Conservation (phyloP, 345 rosid genomes). For the Punica granatum region DNA sequence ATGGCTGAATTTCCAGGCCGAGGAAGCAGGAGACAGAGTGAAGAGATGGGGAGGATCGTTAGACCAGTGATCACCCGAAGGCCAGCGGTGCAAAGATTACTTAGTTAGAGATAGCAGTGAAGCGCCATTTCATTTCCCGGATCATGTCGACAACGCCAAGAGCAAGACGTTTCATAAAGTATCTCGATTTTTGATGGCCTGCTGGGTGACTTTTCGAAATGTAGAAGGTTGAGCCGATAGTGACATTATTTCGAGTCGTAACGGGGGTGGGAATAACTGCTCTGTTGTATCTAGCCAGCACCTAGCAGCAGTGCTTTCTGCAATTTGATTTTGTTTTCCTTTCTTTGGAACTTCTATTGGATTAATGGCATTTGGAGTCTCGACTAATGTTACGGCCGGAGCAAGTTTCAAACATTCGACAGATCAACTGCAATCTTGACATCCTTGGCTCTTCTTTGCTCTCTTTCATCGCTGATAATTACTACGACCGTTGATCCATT, state of each 20-base stretch:
- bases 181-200: neutral
- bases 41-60: slow-evolving; percentile 73
- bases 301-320: neutral
- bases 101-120: neutral
- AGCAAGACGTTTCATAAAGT: neutral
- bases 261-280: neutral
- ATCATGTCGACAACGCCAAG: neutral
- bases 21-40: slow-evolving; percentile 61
- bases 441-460: neutral
- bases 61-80: neutral
- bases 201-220: neutral
- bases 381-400: neutral
- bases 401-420: neutral
- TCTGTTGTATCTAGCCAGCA: neutral
- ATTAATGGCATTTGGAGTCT: neutral
- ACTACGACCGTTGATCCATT: no score
- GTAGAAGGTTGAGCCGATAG: neutral
- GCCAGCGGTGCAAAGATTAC: neutral
- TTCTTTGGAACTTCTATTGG: neutral
- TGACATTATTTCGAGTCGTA: neutral
- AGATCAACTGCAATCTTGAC: neutral
- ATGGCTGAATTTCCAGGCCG: slow-evolving; percentile 38
- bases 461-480: neutral
- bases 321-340: neutral
- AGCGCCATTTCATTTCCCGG: neutral